Conservation (phyloP, 345 rosid species). For the Erodium maritimum region DNA sequence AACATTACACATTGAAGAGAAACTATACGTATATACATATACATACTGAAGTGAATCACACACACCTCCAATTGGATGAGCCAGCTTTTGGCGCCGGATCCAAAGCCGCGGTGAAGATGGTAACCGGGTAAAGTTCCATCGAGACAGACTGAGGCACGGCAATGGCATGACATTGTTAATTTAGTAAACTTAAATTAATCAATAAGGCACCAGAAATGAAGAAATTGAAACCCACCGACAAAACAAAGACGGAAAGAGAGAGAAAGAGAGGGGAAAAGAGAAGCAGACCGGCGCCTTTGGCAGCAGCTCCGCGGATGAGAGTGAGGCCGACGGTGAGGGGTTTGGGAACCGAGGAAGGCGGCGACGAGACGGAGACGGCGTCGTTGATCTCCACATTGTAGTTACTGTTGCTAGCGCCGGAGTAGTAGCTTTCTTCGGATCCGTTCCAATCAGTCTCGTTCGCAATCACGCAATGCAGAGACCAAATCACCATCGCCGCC, state of each 20-base stretch:
- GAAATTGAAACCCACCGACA: too few species aligned
- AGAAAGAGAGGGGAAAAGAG: background rate
- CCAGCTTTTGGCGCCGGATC: conserved; percentile 23
- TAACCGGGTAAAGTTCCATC: too few species aligned
- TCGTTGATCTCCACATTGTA: conserved; percentile 13
- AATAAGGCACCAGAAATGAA: background rate
- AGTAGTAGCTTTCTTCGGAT: background rate
- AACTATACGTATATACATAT: too few species aligned
- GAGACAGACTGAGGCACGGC: too few species aligned
- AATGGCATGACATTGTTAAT: conserved; percentile 1
- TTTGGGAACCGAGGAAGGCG: conserved; percentile 18
- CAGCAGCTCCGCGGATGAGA: conserved; percentile 69
- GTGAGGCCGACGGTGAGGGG: conserved; percentile 62
- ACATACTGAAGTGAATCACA: too few species aligned
- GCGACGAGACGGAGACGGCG: too few species aligned
- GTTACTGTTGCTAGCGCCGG: too few species aligned
- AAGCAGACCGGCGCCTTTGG: conserved; percentile 72
- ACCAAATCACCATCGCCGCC: too few species aligned
- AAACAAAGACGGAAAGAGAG: background rate
- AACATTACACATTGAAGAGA: too few species aligned
- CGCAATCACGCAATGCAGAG: too few species aligned
- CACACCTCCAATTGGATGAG: conserved; percentile 46
- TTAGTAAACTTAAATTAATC: background rate
- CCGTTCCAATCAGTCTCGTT: conserved; percentile 10
- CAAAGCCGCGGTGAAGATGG: too few species aligned